A percentile compares a stretch with the other conserved stretches of the same genome.
Evolutionary conservation across 208 protist genomes (phyloP).

Genomic region (Trypanosoma avium): DNA sequence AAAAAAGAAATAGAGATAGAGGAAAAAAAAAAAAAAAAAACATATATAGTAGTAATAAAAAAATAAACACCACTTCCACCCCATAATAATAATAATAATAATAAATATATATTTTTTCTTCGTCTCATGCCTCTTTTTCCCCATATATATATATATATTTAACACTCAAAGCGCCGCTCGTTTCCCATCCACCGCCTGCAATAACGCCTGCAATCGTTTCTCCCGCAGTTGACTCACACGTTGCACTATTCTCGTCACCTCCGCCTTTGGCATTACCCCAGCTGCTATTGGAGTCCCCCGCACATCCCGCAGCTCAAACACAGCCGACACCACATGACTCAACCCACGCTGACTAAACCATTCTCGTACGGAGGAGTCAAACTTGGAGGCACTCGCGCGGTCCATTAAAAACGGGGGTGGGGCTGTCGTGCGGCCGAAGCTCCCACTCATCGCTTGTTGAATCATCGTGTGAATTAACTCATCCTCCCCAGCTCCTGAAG

Average conservation of each 20-base stretch:
- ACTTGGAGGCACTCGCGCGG: slow-evolving; percentile 83
- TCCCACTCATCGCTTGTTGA: slow-evolving; percentile 61
- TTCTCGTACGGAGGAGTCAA: slow-evolving; percentile 78
- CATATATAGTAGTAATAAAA: background rate
- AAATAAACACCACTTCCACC: background rate
- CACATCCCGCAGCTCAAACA: slow-evolving; percentile 63
- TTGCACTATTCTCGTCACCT: slow-evolving; percentile 32
- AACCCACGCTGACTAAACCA: slow-evolving; percentile 83
- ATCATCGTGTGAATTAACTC: slow-evolving; percentile 64
- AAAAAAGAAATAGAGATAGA: background rate
- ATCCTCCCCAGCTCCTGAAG: too few relatives aligned
- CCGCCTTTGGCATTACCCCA: slow-evolving; percentile 27
- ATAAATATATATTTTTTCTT: slow-evolving; percentile 13
- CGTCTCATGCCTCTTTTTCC: background rate
- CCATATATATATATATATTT: background rate
- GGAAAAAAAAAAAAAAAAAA: background rate
- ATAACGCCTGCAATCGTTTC: slow-evolving; percentile 39
- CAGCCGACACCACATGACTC: slow-evolving; percentile 65
- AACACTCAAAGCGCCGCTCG: slow-evolving; percentile 29
- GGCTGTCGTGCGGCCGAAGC: slow-evolving; percentile 17
- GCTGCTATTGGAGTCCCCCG: slow-evolving; percentile 24
- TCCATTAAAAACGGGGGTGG: slow-evolving; percentile 68
- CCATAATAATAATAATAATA: slow-evolving; percentile 14
- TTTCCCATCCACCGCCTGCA: slow-evolving; percentile 62
- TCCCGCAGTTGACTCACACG: slow-evolving; percentile 38